Conservation (phyloP, 768 basidiomycete genomes). For the Mycena metata region DNA sequence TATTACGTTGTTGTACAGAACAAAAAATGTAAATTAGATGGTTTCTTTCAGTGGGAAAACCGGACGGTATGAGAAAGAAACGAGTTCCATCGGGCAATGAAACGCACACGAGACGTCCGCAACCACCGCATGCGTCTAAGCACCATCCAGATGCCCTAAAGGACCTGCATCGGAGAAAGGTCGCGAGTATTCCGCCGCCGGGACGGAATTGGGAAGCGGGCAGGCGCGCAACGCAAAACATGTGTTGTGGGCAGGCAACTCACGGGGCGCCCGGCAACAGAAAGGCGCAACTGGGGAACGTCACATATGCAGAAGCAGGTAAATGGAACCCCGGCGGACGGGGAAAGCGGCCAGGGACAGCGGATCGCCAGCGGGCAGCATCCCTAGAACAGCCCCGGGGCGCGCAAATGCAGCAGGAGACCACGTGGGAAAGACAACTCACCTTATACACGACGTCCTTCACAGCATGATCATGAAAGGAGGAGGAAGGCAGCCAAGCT, state of each 20-base stretch:
- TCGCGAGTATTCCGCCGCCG: neutral
- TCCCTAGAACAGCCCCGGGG: neutral
- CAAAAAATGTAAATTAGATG: constrained; percentile 5
- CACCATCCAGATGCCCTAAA: neutral
- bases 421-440: no score
- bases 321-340: no score
- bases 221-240: no score
- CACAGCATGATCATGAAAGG: neutral
- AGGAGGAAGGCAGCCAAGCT: neutral
- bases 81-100: neutral
- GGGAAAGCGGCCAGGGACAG: constrained; percentile 1
- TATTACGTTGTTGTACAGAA: constrained; percentile 7
- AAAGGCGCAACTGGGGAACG: no score
- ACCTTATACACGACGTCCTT: neutral
- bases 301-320: no score
- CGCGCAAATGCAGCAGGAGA: constrained; percentile 5
- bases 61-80: neutral
- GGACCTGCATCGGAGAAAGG: neutral
- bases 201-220: constrained; percentile 4
- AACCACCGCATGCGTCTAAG: neutral
- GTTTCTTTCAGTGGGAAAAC: neutral
- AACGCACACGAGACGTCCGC: neutral
- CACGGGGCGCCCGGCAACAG: no score
- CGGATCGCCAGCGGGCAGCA: neutral
- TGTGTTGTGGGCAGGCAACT: no score